phyloP scores from a whole-genome alignment of 306 rosid species.

The Lotus japonicus region DNA sequence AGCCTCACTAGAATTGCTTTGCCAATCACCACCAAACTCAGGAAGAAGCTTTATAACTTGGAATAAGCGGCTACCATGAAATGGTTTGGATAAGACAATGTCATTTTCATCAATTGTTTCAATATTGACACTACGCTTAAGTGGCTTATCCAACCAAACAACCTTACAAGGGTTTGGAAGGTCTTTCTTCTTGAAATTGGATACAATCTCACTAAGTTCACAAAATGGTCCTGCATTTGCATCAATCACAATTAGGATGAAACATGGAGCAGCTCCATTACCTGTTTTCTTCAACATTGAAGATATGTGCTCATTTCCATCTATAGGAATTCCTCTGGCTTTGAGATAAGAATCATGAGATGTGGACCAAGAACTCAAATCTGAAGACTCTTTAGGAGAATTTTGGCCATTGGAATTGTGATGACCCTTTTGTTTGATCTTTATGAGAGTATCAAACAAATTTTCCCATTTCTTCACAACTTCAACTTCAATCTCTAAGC shows the following conservation, averaged over 20 bases:
- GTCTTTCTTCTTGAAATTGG: constrained; percentile 25
- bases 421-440: constrained; percentile 17
- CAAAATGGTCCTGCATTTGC: constrained; percentile 23
- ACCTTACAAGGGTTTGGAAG: constrained; percentile 34
- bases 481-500: constrained; percentile 25
- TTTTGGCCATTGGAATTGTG: background rate
- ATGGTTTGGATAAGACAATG: constrained; percentile 39
- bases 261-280: constrained; percentile 15
- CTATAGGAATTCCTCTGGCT: constrained; percentile 9
- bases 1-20: too few species aligned
- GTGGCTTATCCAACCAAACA: constrained; percentile 59
- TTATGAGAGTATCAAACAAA: constrained; percentile 16
- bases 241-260: constrained; percentile 33
- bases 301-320: constrained; percentile 13
- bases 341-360: background rate
- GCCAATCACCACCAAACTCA: constrained; percentile 47
- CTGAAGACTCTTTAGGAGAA: constrained; percentile 21
- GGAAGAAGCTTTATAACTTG: constrained; percentile 58
- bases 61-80: constrained; percentile 56
- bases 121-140: background rate
- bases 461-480: constrained; percentile 20
- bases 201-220: constrained; percentile 15
- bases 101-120: constrained; percentile 34
- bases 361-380: background rate
- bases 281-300: constrained; percentile 21